Evolutionary conservation across 2,329 filamentous ascomycete genomes (phyloP).

Genomic region (Hypoxylon sp.): DNA sequence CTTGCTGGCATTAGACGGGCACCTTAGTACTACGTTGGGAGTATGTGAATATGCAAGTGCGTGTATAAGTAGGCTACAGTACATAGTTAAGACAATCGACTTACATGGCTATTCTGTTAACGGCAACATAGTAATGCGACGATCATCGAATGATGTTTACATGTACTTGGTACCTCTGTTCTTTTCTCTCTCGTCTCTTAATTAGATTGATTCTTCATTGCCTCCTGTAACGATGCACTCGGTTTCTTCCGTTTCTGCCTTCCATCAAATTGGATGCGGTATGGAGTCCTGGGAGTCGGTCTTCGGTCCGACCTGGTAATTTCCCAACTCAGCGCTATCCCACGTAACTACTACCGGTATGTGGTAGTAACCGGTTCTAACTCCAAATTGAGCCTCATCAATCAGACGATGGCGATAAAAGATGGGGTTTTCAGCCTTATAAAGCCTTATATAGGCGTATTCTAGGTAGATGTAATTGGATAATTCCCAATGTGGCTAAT

Average conservation of each 20-base stretch:
- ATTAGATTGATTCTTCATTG: constrained; percentile 27
- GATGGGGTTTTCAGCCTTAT: constrained; percentile 45
- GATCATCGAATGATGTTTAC: constrained; percentile 42
- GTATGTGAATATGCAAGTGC: constrained; percentile 16
- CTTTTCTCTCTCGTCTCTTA: constrained; percentile 22
- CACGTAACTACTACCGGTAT: constrained; percentile 32
- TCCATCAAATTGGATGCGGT: constrained; percentile 31
- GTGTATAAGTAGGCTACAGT: constrained; percentile 13
- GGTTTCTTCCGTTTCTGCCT: constrained; percentile 38
- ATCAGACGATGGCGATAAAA: constrained; percentile 30
- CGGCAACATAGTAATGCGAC: constrained; percentile 37
- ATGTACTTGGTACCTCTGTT: constrained; percentile 21
- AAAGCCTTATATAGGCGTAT: constrained; percentile 41
- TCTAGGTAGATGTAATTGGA: constrained; percentile 20
- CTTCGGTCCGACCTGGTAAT: constrained; percentile 44
- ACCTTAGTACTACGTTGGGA: constrained; percentile 2
- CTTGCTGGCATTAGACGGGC: constrained; percentile 19
- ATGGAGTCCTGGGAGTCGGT: constrained; percentile 35
- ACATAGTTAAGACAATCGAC: not conserved
- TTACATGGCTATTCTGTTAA: constrained; percentile 21
- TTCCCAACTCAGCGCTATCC: constrained; percentile 40
- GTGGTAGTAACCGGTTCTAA: constrained; percentile 37
- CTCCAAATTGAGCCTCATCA: constrained; percentile 47
- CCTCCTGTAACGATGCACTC: constrained; percentile 35
- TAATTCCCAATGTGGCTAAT: constrained; percentile 25